Evolutionary conservation across 805 yeast genomes (phyloP), one percentile per base, ranked within the genome.

Genomic region (Cyberlindnera misumaiensis): DNA sequence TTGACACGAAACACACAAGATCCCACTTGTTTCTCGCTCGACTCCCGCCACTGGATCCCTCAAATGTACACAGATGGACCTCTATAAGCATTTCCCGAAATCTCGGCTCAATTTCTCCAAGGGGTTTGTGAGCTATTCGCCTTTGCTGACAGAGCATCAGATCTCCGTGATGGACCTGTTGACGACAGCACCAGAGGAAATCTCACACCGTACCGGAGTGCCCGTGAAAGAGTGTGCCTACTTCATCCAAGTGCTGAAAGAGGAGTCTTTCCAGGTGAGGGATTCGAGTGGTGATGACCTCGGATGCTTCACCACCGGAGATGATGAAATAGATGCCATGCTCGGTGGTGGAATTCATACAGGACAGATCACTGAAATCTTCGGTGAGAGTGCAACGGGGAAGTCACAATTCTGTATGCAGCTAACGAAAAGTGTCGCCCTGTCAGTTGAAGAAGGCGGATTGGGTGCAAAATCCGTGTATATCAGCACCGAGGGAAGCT

Each of bases 371-470:
- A 79, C 88, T 0, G 97, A 89, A 61, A 55, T 90, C 4, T 79
- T 77, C 48, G 97, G 97, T 0, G 83, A 81, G 18, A 77, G 94
- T 36, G 84, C 94, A 0, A 72, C 83, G 1, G 97, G 96, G 0
- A 90, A 90, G 52, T 80, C 96, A 0, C 94, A 89, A 48, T 60
- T 89, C 4, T 61, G 83, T 18, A 69, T 80, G 63, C 90, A 82
- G 46, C 50, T 88, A 36, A 67, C 83, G 2, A 62, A 77, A 3
- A 62, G 77, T 2, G 75, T 80, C 11, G 87, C 80, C 46, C 48
- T 73, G 9, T 71, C 80, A 0, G 33, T 18, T 10, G 61, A 56
- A 13, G 46, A 60, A 28, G 77, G 78, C 4, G 83, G 84, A 0
- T 43, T 74, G 8, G 67, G 62, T 13, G 25, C 25, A 15, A 65